phyloP scores from a whole-genome alignment of 805 yeast genomes.

The Myxozyma vanderwaltii region DNA sequence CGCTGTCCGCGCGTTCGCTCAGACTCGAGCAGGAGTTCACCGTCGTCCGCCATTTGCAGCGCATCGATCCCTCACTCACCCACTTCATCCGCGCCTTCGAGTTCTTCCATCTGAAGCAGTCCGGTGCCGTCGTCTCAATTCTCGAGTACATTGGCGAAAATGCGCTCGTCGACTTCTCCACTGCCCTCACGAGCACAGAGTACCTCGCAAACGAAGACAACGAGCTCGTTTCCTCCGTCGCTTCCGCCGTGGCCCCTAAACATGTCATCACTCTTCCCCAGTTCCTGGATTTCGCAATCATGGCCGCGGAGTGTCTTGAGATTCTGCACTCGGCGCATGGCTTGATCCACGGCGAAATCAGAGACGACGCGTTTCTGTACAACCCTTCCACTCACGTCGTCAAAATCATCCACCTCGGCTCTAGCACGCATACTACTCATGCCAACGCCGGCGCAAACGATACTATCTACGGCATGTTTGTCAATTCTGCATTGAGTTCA shows the following conservation, averaged over 20 bases:
- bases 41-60: slow-evolving; percentile 30
- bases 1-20: slow-evolving; percentile 23
- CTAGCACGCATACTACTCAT: slow-evolving; percentile 19
- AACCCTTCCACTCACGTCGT: slow-evolving; percentile 23
- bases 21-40: slow-evolving; percentile 32
- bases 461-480: slow-evolving; percentile 16
- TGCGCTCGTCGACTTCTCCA: slow-evolving; percentile 21
- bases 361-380: slow-evolving; percentile 33
- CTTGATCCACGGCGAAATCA: slow-evolving; percentile 35
- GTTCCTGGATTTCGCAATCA: slow-evolving; percentile 35
- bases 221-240: slow-evolving; percentile 5
- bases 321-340: slow-evolving; percentile 31
- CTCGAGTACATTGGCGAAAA: slow-evolving; percentile 31
- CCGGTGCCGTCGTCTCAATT: slow-evolving; percentile 29
- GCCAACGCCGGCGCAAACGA: slow-evolving; percentile 1
- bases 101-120: slow-evolving; percentile 18
- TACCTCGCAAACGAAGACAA: not conserved
- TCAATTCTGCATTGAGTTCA: slow-evolving; percentile 12
- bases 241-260: slow-evolving; percentile 1
- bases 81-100: slow-evolving; percentile 27
- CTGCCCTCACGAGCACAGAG: slow-evolving; percentile 8
- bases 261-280: slow-evolving; percentile 25
- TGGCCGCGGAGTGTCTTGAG: slow-evolving; percentile 32
- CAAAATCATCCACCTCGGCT: slow-evolving; percentile 32
- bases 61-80: slow-evolving; percentile 25